Base-by-base conservation (phyloP, 2,329 filamentous ascomycete genomes). In the Paraphoma sp. region DNA sequence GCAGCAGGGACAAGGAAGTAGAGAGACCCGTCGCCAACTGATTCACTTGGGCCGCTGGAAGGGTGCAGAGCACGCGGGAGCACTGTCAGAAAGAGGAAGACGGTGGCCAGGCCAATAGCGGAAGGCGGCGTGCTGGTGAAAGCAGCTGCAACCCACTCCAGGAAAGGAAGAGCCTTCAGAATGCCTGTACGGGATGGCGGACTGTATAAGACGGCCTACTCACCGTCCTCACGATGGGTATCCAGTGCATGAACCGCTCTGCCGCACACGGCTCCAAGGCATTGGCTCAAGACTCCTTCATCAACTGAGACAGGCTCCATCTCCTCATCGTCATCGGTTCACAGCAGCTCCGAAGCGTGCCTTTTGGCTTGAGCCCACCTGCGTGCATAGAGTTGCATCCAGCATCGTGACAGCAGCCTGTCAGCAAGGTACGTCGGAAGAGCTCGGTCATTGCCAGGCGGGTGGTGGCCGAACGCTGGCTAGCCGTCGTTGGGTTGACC, bases 141-240 rank as follows among this genome's bases (percentile, higher is more conserved):
- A 56, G 63, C 40, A 63, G 60, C 70, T 74, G 74, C 74, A 75
- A 67, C 58, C 56, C 44, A 45, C 57, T 59, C 68, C 69, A 69
- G 63, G 65, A 73, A 55, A 54, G 74, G 49, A 72, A 64, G 75
- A 72, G 64, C 54, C 43, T 31, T 46, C 23, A 40, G 23, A 57
- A 58, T 50, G 51, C 62, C 59, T 59, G 69, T 51, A 63, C 62
- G 47, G 49, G 52, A 14, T 47, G 33, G 33, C 33, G 17, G 56
- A 63, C 53, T 64, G 72, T 76, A 76, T 76, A 76, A 76, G 70
- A 73, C 63, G 69, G 63, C 50, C 54, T 63, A 57, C 55, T 60
- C 52, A 66, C 63, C 70, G 59, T 66, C 67, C 66, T 63, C 50
- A 62, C 53, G 53, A 57, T 54, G 58, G 56, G 51, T 54, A 59